Evolutionary conservation across 2,329 filamentous ascomycete genomes (phyloP), one percentile per base, ranked within the genome.

Genomic region (Exophiala lecanii-corni): DNA sequence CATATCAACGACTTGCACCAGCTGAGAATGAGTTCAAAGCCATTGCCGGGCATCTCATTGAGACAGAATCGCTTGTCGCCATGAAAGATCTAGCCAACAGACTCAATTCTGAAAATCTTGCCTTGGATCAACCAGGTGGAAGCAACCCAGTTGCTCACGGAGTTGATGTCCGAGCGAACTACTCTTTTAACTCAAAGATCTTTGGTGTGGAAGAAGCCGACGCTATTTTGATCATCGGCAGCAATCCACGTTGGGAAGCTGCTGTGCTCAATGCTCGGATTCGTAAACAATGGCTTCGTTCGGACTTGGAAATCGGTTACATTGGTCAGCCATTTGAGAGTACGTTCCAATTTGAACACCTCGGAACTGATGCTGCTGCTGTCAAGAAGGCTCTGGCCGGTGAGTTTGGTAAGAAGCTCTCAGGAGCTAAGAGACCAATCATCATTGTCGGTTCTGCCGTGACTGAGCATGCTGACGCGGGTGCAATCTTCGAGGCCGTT

Each of bases 81-180:
- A 87, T 94, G 73, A 98, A 98, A 76, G 92, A 98, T 60, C 75
- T 98, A 54, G 88, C 89, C 58, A 98, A 98, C 76, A 91, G 83
- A 69, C 84, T 98, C 51, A 89, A 89, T 50, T 97, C 92, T 2
- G 92, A 98, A 57, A 98, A 97, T 67, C 75, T 98, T 49, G 87
- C 89, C 12, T 79, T 97, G 33, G 92, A 98, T 64, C 89, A 89
- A 62, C 86, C 89, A 28, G 80, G 81, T 43, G 92, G 92, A 51
- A 84, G 78, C 67, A 74, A 82, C 53, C 92, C 92, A 10, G 72
- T 96, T 50, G 86, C 91, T 25, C 92, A 98, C 68, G 92, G 92
- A 66, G 72, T 96, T 50, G 92, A 98, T 60, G 78, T 97, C 46
- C 86, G 91, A 54, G 86, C 89, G 46, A 98, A 92, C 73, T 98